These are phyloP conservation scores for Dioscorea zingiberensis DNA, from an alignment of 106 monocot genomes.

Conservation along the genomic window DNA sequence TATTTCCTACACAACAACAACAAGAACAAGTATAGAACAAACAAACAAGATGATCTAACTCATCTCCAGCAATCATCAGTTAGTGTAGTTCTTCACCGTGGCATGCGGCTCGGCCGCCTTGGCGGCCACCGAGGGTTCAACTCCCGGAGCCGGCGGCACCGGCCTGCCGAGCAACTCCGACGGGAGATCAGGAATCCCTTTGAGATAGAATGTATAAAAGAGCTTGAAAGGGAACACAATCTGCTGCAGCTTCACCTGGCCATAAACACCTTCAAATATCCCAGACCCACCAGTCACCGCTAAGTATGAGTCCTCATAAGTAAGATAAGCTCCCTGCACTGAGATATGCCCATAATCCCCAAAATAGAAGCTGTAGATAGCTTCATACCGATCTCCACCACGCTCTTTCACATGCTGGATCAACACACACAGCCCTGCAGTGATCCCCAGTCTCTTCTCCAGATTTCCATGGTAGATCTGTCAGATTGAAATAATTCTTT, in stretches of 20 bases:
- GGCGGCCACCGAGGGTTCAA: conserved; percentile 31
- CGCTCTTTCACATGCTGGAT: conserved; percentile 37
- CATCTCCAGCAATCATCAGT: conserved; percentile 2
- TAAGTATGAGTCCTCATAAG: conserved; percentile 20
- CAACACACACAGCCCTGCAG: conserved; percentile 43
- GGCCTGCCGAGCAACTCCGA: conserved; percentile 34
- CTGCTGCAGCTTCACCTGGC: conserved; percentile 49
- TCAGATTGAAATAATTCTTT: too few relatives aligned
- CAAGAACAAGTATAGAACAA: too few relatives aligned
- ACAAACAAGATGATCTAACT: too few relatives aligned
- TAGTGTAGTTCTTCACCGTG: conserved; percentile 36
- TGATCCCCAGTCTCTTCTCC: conserved; percentile 54
- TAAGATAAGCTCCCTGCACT: conserved; percentile 35
- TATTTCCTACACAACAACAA: too few relatives aligned
- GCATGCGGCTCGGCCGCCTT: conserved; percentile 33
- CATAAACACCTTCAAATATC: conserved; percentile 38
- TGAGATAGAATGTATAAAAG: conserved; percentile 61
- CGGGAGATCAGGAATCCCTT: conserved; percentile 51
- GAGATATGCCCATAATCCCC: conserved; percentile 65
- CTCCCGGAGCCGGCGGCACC: conserved; percentile 21
- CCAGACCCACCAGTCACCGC: conserved; percentile 36
- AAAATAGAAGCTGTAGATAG: conserved; percentile 64
- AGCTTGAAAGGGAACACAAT: conserved; percentile 49
- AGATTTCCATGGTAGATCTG: conserved; percentile 56
- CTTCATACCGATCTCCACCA: conserved; percentile 54